A percentile compares a stretch with the other conserved stretches of the same genome.
Evolutionary conservation across 176 grass and related monocot species (phyloP).

Genomic region (Poa annua): DNA sequence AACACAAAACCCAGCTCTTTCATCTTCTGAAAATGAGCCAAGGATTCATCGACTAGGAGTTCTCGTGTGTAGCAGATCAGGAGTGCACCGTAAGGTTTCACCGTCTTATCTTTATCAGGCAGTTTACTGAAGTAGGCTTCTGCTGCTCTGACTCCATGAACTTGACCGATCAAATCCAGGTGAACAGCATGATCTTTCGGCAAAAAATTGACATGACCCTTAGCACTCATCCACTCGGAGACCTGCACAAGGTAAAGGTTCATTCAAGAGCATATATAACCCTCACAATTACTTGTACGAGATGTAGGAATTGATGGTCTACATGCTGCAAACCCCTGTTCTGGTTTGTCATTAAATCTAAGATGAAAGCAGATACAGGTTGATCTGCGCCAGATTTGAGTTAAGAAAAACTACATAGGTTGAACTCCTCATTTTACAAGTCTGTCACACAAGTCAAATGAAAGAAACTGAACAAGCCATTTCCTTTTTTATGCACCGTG

Average conservation of each 20-base stretch:
- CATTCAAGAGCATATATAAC: not conserved
- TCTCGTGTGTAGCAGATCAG: slow-evolving; percentile 82
- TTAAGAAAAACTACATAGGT: not conserved
- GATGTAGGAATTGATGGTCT: not conserved
- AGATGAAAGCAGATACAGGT: not conserved
- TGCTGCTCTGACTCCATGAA: slow-evolving; percentile 58
- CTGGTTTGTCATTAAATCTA: not conserved
- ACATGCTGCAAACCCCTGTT: slow-evolving; percentile 20
- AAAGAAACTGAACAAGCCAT: not conserved
- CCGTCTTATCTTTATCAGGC: slow-evolving; percentile 59
- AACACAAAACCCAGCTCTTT: slow-evolving; percentile 65
- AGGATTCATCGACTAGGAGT: slow-evolving; percentile 54
- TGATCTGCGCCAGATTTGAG: not conserved
- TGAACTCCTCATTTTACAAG: not conserved
- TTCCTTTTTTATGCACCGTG: slow-evolving; percentile 5
- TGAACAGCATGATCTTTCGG: slow-evolving; percentile 77
- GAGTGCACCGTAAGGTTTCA: slow-evolving; percentile 76
- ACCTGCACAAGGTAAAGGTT: slow-evolving; percentile 54
- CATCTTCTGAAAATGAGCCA: slow-evolving; percentile 84
- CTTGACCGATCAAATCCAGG: slow-evolving; percentile 74
- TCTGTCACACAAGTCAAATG: not conserved
- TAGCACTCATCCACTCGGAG: slow-evolving; percentile 80
- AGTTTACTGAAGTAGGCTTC: slow-evolving; percentile 77
- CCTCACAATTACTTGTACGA: not conserved
- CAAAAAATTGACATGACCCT: slow-evolving; percentile 59